Conservation (phyloP, 1,284 basidiomycete species). For the Moesziomyces sp. region DNA sequence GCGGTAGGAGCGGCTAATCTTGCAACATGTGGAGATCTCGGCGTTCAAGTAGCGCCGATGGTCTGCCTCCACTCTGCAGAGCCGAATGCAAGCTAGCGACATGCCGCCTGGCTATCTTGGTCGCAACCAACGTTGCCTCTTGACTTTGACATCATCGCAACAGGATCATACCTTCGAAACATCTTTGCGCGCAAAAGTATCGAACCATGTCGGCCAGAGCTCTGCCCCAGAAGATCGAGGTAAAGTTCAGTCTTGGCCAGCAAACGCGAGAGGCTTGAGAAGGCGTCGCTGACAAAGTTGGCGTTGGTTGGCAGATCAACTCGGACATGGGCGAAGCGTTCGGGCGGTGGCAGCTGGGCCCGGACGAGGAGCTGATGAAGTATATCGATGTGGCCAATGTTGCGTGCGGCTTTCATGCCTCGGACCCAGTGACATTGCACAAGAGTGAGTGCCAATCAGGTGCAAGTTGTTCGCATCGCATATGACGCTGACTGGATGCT, state of each 20-base stretch:
- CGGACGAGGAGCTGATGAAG: slow-evolving; percentile 36
- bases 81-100: not conserved
- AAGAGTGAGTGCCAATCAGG: slow-evolving; percentile 12
- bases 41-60: slow-evolving; percentile 9
- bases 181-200: too few species aligned
- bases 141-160: too few species aligned
- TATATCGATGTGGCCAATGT: slow-evolving; percentile 37
- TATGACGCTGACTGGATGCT: not conserved
- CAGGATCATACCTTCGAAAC: not conserved
- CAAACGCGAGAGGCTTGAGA: not conserved
- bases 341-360: slow-evolving; percentile 32
- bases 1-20: not conserved
- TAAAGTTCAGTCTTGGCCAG: not conserved
- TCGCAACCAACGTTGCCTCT: too few species aligned
- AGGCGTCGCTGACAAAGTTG: not conserved
- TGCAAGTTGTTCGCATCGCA: not conserved
- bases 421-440: slow-evolving; percentile 29
- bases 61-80: slow-evolving; percentile 6
- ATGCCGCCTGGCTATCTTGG: too few species aligned
- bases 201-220: slow-evolving; percentile 11
- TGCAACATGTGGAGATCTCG: slow-evolving; percentile 5
- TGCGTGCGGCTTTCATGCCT: slow-evolving; percentile 39
- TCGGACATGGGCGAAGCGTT: slow-evolving; percentile 41
- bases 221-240: slow-evolving; percentile 20
- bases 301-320: slow-evolving; percentile 8